phyloP scores from a whole-genome alignment of 2,329 filamentous ascomycete genomes.

The Trichophyton rubrum region DNA sequence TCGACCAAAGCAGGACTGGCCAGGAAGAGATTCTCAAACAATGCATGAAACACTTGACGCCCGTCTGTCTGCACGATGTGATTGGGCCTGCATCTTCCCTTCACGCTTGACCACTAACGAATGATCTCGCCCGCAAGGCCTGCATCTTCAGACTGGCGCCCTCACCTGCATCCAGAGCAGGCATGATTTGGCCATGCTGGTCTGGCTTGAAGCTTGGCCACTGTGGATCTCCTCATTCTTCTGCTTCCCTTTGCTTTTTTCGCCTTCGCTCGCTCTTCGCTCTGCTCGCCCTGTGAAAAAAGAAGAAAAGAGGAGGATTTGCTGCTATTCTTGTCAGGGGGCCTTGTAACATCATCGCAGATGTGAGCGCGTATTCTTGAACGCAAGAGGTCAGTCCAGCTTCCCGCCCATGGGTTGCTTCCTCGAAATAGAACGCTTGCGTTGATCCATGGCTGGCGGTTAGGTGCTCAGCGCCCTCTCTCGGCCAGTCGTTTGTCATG shows the following conservation, averaged over 20 bases:
- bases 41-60: slow-evolving; percentile 3
- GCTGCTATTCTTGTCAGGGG: slow-evolving; percentile 6
- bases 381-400: neutral
- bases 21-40: neutral
- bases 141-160: slow-evolving; percentile 1
- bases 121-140: neutral
- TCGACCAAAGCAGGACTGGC: neutral
- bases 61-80: neutral
- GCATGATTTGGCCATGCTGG: neutral
- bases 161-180: neutral
- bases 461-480: neutral
- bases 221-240: neutral
- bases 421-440: slow-evolving; percentile 1
- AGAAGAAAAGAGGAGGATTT: neutral
- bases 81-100: slow-evolving; percentile 1
- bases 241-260: neutral
- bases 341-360: slow-evolving; percentile 3
- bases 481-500: slow-evolving; percentile 4
- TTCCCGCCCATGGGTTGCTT: neutral
- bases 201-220: neutral
- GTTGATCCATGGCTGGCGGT: slow-evolving; percentile 4
- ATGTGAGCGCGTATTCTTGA: slow-evolving; percentile 5
- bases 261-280: neutral
- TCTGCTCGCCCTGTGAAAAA: neutral
- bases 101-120: neutral